These are phyloP conservation scores for Heliosperma pusillum DNA, from an alignment of 148 eudicot species.

Conservation along the genomic window DNA sequence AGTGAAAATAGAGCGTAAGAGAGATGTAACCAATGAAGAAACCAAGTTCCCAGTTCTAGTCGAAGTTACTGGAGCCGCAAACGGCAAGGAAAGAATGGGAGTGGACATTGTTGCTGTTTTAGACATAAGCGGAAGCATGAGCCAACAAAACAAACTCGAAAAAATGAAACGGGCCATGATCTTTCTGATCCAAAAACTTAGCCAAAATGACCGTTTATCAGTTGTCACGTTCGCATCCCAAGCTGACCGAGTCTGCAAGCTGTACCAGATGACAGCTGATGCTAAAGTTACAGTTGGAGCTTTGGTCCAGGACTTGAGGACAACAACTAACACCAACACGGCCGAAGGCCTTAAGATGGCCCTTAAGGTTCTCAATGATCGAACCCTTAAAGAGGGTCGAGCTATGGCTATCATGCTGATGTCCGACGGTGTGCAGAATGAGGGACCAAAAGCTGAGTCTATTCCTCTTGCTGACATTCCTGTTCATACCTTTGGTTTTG, in stretches of 20 bases:
- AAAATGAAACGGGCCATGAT: slow-evolving; percentile 17
- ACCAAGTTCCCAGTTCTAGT: slow-evolving; percentile 11
- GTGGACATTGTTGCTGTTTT: slow-evolving; percentile 22
- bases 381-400: background rate
- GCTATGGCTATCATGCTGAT: slow-evolving; percentile 24
- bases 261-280: slow-evolving; percentile 10
- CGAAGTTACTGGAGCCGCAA: slow-evolving; percentile 4
- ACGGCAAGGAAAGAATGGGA: background rate
- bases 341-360: slow-evolving; percentile 17
- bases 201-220: slow-evolving; percentile 20
- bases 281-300: background rate
- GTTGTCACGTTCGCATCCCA: slow-evolving; percentile 13
- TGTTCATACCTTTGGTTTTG: slow-evolving; percentile 24
- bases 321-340: slow-evolving; percentile 5
- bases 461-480: slow-evolving; percentile 10
- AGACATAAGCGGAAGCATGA: slow-evolving; percentile 24
- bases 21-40: background rate
- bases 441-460: background rate
- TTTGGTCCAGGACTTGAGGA: background rate
- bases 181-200: slow-evolving; percentile 23
- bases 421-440: slow-evolving; percentile 16
- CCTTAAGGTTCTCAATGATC: slow-evolving; percentile 18
- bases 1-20: background rate
- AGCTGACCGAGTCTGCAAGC: background rate
- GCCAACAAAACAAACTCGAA: background rate